Evolutionary conservation across 2,329 filamentous ascomycete genomes (phyloP).

Genomic region (Sclerotinia glacialis): DNA sequence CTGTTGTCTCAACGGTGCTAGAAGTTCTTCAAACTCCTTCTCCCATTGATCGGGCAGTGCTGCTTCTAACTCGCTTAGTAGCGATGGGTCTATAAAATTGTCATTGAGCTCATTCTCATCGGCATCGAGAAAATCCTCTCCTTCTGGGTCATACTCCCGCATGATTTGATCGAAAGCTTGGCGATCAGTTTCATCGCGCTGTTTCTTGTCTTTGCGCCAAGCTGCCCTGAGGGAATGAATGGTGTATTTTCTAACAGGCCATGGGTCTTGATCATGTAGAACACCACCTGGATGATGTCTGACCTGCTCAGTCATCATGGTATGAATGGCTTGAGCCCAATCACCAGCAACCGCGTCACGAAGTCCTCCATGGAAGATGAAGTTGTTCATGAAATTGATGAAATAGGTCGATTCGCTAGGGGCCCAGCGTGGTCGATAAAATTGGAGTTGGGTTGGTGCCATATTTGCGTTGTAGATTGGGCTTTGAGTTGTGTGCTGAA

Average conservation of each 20-base stretch:
- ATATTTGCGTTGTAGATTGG: neutral
- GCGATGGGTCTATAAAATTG: too few species aligned
- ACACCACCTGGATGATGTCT: neutral
- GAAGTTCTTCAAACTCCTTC: neutral
- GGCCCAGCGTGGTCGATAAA: neutral
- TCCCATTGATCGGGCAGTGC: neutral
- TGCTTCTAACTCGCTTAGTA: rapidly evolving
- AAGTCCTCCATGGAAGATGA: neutral
- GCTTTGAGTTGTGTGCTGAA: neutral
- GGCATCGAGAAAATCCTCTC: neutral
- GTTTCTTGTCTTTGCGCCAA: neutral
- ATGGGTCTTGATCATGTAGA: neutral
- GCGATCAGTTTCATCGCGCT: neutral
- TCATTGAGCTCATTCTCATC: too few species aligned
- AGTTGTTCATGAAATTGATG: neutral
- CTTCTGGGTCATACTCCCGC: neutral
- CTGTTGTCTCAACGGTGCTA: neutral
- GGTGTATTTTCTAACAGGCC: neutral
- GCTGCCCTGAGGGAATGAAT: rapidly evolving
- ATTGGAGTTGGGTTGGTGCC: rapidly evolving
- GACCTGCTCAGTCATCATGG: neutral
- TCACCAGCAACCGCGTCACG: neutral
- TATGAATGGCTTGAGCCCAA: neutral
- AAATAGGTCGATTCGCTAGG: neutral
- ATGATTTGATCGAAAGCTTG: neutral